These are phyloP conservation scores for Trypanosoma avium DNA, from an alignment of 208 protist species.

Conservation along the genomic window DNA sequence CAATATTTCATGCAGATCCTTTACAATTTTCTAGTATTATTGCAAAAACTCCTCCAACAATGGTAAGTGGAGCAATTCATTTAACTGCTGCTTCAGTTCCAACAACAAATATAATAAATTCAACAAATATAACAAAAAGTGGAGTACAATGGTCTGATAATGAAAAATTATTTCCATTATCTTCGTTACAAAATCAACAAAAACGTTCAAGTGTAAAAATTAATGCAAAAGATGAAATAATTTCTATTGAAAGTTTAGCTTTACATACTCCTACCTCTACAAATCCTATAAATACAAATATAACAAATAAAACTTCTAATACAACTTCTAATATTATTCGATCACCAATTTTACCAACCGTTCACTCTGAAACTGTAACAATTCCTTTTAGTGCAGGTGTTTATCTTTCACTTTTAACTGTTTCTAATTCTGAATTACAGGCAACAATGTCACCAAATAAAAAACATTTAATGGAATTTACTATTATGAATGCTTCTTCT, in stretches of 20 bases:
- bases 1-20: slow-evolving; percentile 55
- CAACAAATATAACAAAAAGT: too few relatives aligned
- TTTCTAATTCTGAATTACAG: slow-evolving; percentile 65
- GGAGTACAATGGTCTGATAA: too few relatives aligned
- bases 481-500: slow-evolving; percentile 65
- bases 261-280: too few relatives aligned
- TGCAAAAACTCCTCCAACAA: slow-evolving; percentile 32
- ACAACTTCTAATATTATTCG: too few relatives aligned
- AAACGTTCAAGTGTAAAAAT: too few relatives aligned
- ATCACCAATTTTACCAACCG: not conserved
- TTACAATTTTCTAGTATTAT: slow-evolving; percentile 52
- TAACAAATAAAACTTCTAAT: too few relatives aligned
- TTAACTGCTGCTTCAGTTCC: slow-evolving; percentile 30
- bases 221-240: too few relatives aligned
- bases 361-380: slow-evolving; percentile 37
- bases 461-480: slow-evolving; percentile 71
- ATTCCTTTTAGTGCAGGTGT: slow-evolving; percentile 65
- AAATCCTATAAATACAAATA: too few relatives aligned
- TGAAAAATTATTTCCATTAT: too few relatives aligned
- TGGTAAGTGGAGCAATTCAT: slow-evolving; percentile 47
- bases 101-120: not conserved
- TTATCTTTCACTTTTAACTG: slow-evolving; percentile 66
- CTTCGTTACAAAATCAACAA: too few relatives aligned
- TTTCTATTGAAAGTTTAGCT: too few relatives aligned
- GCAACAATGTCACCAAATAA: slow-evolving; percentile 71